Evolutionary conservation across 495 filamentous ascomycete genomes (phyloP).

Genomic region (Annulohypoxylon stygium): DNA sequence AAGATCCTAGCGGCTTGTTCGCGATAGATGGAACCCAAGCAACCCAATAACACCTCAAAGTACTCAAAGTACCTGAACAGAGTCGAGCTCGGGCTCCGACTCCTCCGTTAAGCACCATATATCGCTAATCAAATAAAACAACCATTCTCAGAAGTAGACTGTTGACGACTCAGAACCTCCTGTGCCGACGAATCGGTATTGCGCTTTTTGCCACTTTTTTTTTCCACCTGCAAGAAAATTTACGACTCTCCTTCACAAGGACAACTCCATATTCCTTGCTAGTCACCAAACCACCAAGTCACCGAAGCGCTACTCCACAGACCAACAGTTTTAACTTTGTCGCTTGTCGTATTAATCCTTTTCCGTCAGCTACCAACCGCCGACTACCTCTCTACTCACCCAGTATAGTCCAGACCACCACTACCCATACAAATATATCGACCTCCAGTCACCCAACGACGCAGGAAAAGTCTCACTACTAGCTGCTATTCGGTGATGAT

Average conservation of each 20-base stretch:
- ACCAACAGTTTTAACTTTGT: conserved; percentile 22
- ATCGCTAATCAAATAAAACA: conserved; percentile 38
- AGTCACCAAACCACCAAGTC: conserved; percentile 8
- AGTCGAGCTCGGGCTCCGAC: conserved; percentile 36
- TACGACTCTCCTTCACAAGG: conserved; percentile 16
- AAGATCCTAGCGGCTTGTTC: conserved; percentile 19
- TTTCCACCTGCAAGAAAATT: conserved; percentile 21
- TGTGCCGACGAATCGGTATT: conserved; percentile 41
- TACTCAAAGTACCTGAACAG: conserved; percentile 30
- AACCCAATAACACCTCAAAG: conserved; percentile 7
- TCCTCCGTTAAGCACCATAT: conserved; percentile 31
- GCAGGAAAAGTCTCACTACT: conserved; percentile 7
- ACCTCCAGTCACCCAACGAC: conserved; percentile 10
- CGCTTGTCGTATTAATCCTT: conserved; percentile 19
- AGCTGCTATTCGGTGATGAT: conserved; percentile 38
- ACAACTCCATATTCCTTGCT: conserved; percentile 16
- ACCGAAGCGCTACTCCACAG: conserved; percentile 6
- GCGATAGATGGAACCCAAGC: conserved; percentile 24
- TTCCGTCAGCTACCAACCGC: conserved; percentile 10
- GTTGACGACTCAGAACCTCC: conserved; percentile 39
- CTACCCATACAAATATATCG: background rate
- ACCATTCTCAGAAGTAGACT: conserved; percentile 24
- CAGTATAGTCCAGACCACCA: background rate
- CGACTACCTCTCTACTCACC: background rate
- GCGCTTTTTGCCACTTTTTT: conserved; percentile 37